phyloP scores from a whole-genome alignment of 1,139 yeast genomes.

The Blastobotrys persicus region DNA sequence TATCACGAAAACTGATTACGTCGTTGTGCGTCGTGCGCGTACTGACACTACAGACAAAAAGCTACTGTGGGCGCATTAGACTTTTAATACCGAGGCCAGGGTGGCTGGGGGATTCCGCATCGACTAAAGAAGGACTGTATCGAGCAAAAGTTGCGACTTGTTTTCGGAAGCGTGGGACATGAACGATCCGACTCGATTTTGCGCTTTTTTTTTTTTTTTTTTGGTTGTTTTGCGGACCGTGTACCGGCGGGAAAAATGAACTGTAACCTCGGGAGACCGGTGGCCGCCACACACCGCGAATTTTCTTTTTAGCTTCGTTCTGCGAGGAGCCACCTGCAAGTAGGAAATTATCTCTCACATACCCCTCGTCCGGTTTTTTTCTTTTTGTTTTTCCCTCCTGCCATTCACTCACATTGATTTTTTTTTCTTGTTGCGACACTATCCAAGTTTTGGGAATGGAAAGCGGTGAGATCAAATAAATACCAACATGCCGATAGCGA shows the following conservation, averaged over 20 bases:
- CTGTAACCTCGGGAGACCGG: not conserved
- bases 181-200: not conserved
- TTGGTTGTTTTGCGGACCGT: not conserved
- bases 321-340: not conserved
- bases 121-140: too few species aligned
- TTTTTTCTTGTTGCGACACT: not conserved
- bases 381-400: not conserved
- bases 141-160: not conserved
- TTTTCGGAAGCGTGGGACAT: not conserved
- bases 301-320: not conserved
- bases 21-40: not conserved
- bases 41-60: not conserved
- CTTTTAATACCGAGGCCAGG: too few species aligned
- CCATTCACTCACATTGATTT: not conserved
- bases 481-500: conserved; percentile 14
- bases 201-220: not conserved
- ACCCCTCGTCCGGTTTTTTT: not conserved
- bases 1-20: not conserved
- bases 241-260: not conserved
- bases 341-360: not conserved
- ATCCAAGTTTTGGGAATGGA: not conserved
- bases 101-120: too few species aligned
- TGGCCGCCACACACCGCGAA: not conserved
- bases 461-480: not conserved
- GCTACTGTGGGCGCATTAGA: too few species aligned